These are phyloP conservation scores for Collybia sp. DNA, from an alignment of 768 basidiomycete genomes.

Conservation along the genomic window DNA sequence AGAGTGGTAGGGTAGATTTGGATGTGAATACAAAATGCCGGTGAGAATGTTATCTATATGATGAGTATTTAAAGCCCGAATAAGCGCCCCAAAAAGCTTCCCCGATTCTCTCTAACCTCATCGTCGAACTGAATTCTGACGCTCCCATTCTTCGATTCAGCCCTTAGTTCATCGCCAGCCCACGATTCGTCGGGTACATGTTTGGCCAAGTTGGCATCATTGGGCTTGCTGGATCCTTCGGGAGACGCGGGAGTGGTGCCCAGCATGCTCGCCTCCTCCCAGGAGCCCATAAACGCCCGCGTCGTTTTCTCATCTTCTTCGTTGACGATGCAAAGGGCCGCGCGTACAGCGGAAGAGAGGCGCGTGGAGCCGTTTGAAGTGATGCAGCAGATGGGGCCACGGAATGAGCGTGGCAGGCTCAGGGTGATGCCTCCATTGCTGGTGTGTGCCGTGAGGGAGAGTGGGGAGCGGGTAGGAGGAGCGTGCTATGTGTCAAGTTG, in stretches of 20 bases:
- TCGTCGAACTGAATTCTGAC: slow-evolving; percentile 31
- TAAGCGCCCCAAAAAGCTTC: too few species aligned
- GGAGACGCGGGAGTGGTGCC: too few species aligned
- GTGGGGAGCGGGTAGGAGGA: too few species aligned
- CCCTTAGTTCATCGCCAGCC: slow-evolving; percentile 29
- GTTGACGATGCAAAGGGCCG: slow-evolving; percentile 17
- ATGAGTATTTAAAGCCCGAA: too few species aligned
- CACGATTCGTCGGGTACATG: slow-evolving; percentile 12
- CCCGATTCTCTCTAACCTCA: slow-evolving; percentile 13
- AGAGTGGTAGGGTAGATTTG: too few species aligned
- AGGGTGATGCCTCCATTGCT: slow-evolving; percentile 14
- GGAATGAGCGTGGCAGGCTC: slow-evolving; percentile 35
- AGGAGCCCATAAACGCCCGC: slow-evolving; percentile 1
- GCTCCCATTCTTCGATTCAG: slow-evolving; percentile 28
- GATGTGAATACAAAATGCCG: too few species aligned
- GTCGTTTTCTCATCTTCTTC: slow-evolving; percentile 26
- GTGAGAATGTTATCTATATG: too few species aligned
- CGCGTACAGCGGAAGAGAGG: slow-evolving; percentile 21
- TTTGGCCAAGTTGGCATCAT: neutral
- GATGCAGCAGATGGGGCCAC: slow-evolving; percentile 24
- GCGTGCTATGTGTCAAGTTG: too few species aligned
- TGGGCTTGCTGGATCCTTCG: slow-evolving; percentile 1
- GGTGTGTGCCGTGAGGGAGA: too few species aligned
- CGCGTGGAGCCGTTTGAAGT: slow-evolving; percentile 19
- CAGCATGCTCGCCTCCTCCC: too few species aligned